Conservation (phyloP, 768 basidiomycete species). For the Phanerodontia chrysosporium region DNA sequence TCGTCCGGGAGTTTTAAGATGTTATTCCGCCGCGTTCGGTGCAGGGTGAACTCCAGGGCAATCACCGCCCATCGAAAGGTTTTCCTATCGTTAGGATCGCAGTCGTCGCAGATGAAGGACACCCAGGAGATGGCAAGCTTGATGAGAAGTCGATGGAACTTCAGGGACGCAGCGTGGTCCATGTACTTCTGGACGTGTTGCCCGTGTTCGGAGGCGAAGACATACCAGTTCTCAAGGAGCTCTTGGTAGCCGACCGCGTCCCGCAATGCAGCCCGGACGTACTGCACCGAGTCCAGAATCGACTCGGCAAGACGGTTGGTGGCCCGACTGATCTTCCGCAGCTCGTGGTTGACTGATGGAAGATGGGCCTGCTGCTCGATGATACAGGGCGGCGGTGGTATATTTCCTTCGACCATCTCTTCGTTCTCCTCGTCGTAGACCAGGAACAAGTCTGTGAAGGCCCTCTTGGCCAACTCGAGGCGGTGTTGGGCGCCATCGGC, state of each 20-base stretch:
- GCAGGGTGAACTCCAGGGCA: slow-evolving; percentile 88
- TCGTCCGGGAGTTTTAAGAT: slow-evolving; percentile 85
- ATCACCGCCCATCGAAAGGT: slow-evolving; percentile 99
- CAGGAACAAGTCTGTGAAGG: slow-evolving; percentile 63
- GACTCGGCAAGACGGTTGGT: slow-evolving; percentile 89
- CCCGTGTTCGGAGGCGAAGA: slow-evolving; percentile 95
- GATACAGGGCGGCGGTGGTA: slow-evolving; percentile 44
- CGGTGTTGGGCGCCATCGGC: slow-evolving; percentile 85
- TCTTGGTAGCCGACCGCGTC: slow-evolving; percentile 71
- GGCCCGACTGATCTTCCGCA: slow-evolving; percentile 86
- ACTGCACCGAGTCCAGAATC: slow-evolving; percentile 87
- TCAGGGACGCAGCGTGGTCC: slow-evolving; percentile 63
- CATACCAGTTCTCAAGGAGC: slow-evolving; percentile 88
- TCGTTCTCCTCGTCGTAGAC: slow-evolving; percentile 58
- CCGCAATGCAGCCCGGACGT: slow-evolving; percentile 68
- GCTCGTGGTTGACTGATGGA: slow-evolving; percentile 82
- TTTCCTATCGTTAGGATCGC: slow-evolving; percentile 90
- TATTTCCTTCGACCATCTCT: slow-evolving; percentile 39
- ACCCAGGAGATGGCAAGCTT: slow-evolving; percentile 96
- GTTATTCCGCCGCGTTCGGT: slow-evolving; percentile 81
- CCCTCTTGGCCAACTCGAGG: slow-evolving; percentile 70
- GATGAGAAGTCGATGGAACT: slow-evolving; percentile 82
- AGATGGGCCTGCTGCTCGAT: slow-evolving; percentile 88
- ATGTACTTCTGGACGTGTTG: slow-evolving; percentile 86
- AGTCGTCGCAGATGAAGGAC: slow-evolving; percentile 96